phyloP scores from a whole-genome alignment of 116 monocot species.

The Dioscorea cayenensis region DNA sequence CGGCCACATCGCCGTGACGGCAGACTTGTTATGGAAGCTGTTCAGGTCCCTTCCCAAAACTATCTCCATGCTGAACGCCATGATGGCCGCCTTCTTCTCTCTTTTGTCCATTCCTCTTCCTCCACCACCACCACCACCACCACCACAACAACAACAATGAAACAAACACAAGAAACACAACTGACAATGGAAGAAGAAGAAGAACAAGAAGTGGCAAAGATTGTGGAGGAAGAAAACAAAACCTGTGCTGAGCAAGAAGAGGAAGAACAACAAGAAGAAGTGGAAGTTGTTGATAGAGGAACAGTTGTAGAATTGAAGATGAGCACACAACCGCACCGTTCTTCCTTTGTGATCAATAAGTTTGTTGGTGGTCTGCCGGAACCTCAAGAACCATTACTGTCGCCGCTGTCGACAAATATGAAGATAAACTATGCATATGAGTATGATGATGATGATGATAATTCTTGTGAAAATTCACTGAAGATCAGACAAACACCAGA shows the following conservation, averaged over 20 bases:
- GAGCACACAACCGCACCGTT: slow-evolving; percentile 46
- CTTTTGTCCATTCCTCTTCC: slow-evolving; percentile 39
- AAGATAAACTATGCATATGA: no score
- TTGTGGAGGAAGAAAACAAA: no score
- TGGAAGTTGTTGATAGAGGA: slow-evolving; percentile 60
- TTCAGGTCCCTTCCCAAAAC: slow-evolving; percentile 50
- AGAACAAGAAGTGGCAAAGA: no score
- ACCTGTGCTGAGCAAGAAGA: background rate
- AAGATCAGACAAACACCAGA: slow-evolving; percentile 2
- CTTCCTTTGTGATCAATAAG: slow-evolving; percentile 63
- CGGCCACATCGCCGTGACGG: slow-evolving; percentile 41
- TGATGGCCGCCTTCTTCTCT: slow-evolving; percentile 64
- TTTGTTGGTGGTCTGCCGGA: slow-evolving; percentile 29
- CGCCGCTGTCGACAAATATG: background rate
- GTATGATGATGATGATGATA: no score
- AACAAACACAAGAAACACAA: no score
- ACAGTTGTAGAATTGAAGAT: slow-evolving; percentile 60
- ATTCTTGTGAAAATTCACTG: no score
- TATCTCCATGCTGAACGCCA: slow-evolving; percentile 55
- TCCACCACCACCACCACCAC: background rate
- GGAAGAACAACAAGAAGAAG: slow-evolving; percentile 39
- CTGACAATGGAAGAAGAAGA: no score
- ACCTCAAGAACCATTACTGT: background rate
- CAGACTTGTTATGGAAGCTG: slow-evolving; percentile 60
- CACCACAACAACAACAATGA: background rate